Percentiles rank a stretch among this genome's conserved stretches.
phyloP scores from a whole-genome alignment of 192 early-diverging fungal genomes.

The Coemansia sp. region DNA sequence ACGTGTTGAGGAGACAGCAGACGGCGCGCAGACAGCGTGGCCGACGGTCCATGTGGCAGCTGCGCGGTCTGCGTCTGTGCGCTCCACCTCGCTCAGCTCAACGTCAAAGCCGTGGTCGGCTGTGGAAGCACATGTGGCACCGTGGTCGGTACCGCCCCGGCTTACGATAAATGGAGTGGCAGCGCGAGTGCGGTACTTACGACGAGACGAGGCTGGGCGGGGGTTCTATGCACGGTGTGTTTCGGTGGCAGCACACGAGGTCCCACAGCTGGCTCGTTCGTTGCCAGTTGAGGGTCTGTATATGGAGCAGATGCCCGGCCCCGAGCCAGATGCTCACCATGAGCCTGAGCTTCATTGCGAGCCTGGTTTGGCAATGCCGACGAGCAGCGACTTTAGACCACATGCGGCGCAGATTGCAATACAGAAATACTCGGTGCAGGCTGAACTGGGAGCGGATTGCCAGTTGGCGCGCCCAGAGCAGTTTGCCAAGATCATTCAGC shows the following conservation, averaged over 20 bases:
- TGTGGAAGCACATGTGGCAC: background rate
- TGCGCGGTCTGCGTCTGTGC: conserved; percentile 1
- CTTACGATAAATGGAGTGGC: conserved; percentile 26
- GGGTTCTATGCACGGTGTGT: conserved; percentile 40
- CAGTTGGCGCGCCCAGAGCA: conserved; percentile 21
- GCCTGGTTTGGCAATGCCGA: background rate
- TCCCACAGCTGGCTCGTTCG: conserved; percentile 7
- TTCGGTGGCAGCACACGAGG: conserved; percentile 24
- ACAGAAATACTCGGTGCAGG: conserved; percentile 33
- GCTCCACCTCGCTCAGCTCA: background rate
- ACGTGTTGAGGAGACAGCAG: conserved; percentile 11
- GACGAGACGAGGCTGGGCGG: conserved; percentile 23
- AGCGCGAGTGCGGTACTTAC: conserved; percentile 38
- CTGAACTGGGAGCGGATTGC: background rate
- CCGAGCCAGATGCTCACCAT: background rate
- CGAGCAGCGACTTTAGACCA: background rate
- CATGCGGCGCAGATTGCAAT: conserved; percentile 12
- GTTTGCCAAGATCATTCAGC: conserved; percentile 19
- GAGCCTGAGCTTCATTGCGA: background rate
- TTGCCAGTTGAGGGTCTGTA: conserved; percentile 5
- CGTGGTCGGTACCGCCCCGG: conserved; percentile 48
- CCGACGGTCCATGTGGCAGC: conserved; percentile 27
- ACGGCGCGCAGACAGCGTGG: conserved; percentile 29
- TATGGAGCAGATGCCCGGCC: conserved; percentile 17
- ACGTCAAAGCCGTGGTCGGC: background rate